These are phyloP conservation scores for Galerina marginata DNA, from an alignment of 768 basidiomycete species.

Conservation along the genomic window DNA sequence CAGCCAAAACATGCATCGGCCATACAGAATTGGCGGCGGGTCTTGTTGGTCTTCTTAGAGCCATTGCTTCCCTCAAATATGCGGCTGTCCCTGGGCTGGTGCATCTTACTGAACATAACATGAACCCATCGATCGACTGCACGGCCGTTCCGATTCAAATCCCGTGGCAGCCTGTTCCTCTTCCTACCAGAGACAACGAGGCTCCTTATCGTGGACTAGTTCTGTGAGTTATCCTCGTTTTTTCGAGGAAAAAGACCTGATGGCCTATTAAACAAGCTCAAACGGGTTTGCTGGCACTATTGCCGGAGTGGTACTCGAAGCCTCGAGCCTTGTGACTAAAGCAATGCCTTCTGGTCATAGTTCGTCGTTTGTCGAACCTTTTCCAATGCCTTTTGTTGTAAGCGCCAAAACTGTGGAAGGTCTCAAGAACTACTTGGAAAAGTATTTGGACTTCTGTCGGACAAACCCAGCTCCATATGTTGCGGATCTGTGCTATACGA, in stretches of 20 bases:
- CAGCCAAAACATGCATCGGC: constrained; percentile 33
- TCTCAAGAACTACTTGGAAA: constrained; percentile 26
- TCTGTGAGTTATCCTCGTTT: constrained; percentile 25
- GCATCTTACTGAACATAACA: constrained; percentile 25
- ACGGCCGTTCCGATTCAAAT: constrained; percentile 28
- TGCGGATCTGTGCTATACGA: constrained; percentile 33
- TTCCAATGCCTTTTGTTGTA: constrained; percentile 25
- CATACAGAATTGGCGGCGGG: constrained; percentile 36
- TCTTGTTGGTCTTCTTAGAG: constrained; percentile 30
- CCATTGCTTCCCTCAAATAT: constrained; percentile 27
- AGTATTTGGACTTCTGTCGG: constrained; percentile 29
- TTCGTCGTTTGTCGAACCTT: neutral
- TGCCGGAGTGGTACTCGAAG: constrained; percentile 32
- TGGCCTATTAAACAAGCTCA: constrained; percentile 21
- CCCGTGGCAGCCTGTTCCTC: constrained; percentile 15
- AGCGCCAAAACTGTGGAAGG: constrained; percentile 33
- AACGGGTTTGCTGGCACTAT: constrained; percentile 40
- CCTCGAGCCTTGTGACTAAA: neutral
- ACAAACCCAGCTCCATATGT: constrained; percentile 14
- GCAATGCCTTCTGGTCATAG: neutral
- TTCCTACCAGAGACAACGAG: constrained; percentile 10
- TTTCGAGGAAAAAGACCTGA: neutral
- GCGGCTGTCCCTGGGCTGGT: constrained; percentile 28
- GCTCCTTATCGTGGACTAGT: constrained; percentile 25
- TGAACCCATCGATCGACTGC: constrained; percentile 33